phyloP scores from a whole-genome alignment of 2,329 filamentous ascomycete genomes.

The Claviceps pazoutovae region DNA sequence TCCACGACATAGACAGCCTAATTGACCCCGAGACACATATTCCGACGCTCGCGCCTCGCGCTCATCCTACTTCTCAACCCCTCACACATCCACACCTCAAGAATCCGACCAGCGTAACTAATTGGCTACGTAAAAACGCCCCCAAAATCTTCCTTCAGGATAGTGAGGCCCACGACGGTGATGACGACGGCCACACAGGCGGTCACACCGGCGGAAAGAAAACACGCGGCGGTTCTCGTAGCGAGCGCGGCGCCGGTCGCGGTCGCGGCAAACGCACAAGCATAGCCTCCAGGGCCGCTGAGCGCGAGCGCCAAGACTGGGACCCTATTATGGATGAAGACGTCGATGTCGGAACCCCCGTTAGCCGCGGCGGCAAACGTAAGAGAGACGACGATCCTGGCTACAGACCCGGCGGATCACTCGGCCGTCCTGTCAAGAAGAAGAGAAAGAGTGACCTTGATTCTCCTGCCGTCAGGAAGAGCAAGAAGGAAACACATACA shows the following conservation, averaged over 20 bases:
- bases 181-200: constrained; percentile 23
- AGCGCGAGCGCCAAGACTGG: constrained; percentile 14
- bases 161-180: constrained; percentile 28
- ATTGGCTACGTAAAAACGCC: constrained; percentile 80
- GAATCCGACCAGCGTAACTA: constrained; percentile 88
- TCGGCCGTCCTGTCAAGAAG: constrained; percentile 38
- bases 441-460: constrained; percentile 43
- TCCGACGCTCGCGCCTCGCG: constrained; percentile 37
- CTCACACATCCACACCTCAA: constrained; percentile 28
- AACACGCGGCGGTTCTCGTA: constrained; percentile 14
- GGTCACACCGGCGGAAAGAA: constrained; percentile 19
- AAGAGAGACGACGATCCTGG: constrained; percentile 47
- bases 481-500: constrained; percentile 19
- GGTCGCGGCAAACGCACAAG: constrained; percentile 22
- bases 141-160: constrained; percentile 78
- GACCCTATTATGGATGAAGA: constrained; percentile 28
- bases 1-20: constrained; percentile 46
- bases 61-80: constrained; percentile 22
- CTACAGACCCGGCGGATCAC: constrained; percentile 44
- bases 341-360: constrained; percentile 18
- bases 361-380: constrained; percentile 25
- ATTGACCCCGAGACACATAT: constrained; percentile 31
- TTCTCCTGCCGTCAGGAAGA: constrained; percentile 21
- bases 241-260: constrained; percentile 17
- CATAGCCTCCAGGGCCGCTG: constrained; percentile 11